phyloP scores from a whole-genome alignment of 2,329 filamentous ascomycete species.

The Botryotinia narcissicola region DNA sequence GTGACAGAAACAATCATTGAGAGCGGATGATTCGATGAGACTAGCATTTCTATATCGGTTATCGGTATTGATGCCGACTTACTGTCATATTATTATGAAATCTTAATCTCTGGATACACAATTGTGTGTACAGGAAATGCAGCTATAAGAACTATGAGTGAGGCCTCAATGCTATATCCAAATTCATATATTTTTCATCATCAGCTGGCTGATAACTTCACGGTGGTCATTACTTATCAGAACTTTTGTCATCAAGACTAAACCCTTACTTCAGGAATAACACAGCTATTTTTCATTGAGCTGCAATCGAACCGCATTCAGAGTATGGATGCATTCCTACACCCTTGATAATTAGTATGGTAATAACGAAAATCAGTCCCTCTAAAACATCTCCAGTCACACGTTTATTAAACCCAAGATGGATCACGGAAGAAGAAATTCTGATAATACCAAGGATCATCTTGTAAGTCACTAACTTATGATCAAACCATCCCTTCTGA shows the following conservation, averaged over 20 bases:
- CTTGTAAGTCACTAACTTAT: not conserved
- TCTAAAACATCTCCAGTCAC: not conserved
- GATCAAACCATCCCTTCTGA: not conserved
- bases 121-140: not conserved
- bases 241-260: not conserved
- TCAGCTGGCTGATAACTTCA: not conserved
- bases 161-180: not conserved
- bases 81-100: not conserved
- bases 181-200: not conserved
- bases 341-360: too few species aligned
- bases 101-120: not conserved
- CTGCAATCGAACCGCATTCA: not conserved
- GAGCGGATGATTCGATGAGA: not conserved
- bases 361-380: not conserved
- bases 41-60: not conserved
- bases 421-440: not conserved
- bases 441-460: not conserved
- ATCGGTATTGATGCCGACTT: not conserved
- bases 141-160: not conserved
- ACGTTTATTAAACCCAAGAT: not conserved
- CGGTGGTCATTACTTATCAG: not conserved
- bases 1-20: not conserved
- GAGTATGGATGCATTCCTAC: not conserved
- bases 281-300: not conserved
- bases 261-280: not conserved